A percentile compares a stretch with the other conserved stretches of the same genome.
Conservation (phyloP, 2,329 filamentous ascomycete species). For the Arthrobotrys conoides region DNA sequence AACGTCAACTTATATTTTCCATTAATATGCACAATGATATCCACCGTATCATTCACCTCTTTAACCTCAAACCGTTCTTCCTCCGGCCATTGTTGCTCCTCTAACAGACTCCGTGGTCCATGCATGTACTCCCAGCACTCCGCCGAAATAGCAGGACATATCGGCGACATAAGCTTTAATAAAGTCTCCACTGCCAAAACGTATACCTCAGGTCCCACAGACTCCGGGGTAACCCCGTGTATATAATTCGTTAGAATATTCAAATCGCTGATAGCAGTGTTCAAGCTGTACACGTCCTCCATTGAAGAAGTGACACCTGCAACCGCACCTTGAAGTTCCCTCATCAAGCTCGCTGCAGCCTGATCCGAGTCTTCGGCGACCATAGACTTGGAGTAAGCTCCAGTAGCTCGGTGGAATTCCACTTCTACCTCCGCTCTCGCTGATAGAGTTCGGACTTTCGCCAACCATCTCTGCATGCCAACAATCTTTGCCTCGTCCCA, state of each 20-base stretch:
- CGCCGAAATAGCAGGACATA: slow-evolving; percentile 84
- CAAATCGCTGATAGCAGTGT: slow-evolving; percentile 85
- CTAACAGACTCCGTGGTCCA: slow-evolving; percentile 67
- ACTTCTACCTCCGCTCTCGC: slow-evolving; percentile 34
- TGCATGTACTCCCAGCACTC: slow-evolving; percentile 80
- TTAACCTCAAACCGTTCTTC: slow-evolving; percentile 70
- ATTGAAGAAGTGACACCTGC: slow-evolving; percentile 78
- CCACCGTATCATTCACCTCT: slow-evolving; percentile 66
- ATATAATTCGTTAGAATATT: slow-evolving; percentile 84
- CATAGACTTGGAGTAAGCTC: not conserved
- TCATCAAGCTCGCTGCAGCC: slow-evolving; percentile 16
- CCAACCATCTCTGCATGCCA: slow-evolving; percentile 85
- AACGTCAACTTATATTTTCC: slow-evolving; percentile 81
- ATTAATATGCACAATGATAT: slow-evolving; percentile 81
- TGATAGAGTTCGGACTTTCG: slow-evolving; percentile 72
- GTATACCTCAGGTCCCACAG: slow-evolving; percentile 67
- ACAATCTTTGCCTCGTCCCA: slow-evolving; percentile 89
- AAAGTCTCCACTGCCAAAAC: slow-evolving; percentile 72
- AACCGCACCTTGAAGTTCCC: slow-evolving; percentile 63
- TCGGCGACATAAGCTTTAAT: slow-evolving; percentile 81
- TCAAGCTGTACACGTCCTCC: slow-evolving; percentile 80
- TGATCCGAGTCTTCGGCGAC: not conserved
- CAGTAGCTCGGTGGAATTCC: slow-evolving; percentile 41
- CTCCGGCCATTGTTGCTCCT: slow-evolving; percentile 72
- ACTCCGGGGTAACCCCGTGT: slow-evolving; percentile 67